These are phyloP conservation scores for Brassica balearica DNA, from an alignment of 441 rosid species.

Conservation along the genomic window DNA sequence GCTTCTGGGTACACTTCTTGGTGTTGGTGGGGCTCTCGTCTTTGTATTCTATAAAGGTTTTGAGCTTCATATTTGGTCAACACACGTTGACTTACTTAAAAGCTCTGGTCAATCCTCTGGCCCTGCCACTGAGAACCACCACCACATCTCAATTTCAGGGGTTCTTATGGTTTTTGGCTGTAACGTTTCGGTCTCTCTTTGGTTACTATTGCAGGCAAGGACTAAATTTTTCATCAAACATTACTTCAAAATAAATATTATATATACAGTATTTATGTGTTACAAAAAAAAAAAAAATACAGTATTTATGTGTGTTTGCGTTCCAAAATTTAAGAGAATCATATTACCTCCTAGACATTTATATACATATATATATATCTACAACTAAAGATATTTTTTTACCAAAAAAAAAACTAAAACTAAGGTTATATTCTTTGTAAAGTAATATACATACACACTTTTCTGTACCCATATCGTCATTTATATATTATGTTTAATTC, in stretches of 20 bases:
- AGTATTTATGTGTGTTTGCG: not conserved
- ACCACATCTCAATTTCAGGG: constrained; percentile 44
- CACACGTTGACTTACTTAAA: constrained; percentile 52
- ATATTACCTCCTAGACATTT: not conserved
- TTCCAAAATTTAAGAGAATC: constrained; percentile 1
- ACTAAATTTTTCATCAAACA: not conserved
- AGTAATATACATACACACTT: not conserved
- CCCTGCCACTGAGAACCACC: constrained; percentile 31
- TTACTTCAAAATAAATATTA: not conserved
- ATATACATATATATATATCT: not conserved
- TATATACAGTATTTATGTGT: not conserved
- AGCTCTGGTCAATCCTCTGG: constrained; percentile 12
- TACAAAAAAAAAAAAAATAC: too few relatives aligned
- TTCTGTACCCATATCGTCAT: not conserved
- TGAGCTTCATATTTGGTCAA: constrained; percentile 52
- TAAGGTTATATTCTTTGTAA: not conserved
- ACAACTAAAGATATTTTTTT: not conserved
- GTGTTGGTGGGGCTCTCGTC: constrained; percentile 63
- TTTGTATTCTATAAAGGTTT: constrained; percentile 64
- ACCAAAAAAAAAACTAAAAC: not conserved
- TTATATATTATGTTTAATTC: not conserved
- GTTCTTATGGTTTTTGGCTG: constrained; percentile 49
- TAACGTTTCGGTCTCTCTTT: constrained; percentile 50
- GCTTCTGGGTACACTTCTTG: constrained; percentile 59
- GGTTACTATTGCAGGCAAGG: constrained; percentile 61